These are phyloP conservation scores for Aspergillus costaricaensis DNA, from an alignment of 2,329 filamentous ascomycete genomes.

Conservation along the genomic window DNA sequence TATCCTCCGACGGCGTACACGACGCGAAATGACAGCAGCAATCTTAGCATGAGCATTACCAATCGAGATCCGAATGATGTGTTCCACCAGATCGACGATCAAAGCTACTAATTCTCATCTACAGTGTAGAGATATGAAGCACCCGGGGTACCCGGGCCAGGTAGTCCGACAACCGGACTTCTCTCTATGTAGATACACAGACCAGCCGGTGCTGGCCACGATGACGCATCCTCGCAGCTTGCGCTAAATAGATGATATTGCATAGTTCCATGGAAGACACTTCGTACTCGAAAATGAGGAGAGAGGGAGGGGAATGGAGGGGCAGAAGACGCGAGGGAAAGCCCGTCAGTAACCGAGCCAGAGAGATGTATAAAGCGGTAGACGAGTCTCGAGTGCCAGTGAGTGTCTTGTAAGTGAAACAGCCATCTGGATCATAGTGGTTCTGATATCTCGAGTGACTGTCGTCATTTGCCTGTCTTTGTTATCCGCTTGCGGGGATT, in stretches of 20 bases:
- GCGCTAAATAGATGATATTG: neutral
- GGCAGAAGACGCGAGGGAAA: neutral
- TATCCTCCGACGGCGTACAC: neutral
- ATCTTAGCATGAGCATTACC: too few relatives aligned
- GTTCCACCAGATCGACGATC: too few relatives aligned
- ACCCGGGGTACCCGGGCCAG: too few relatives aligned
- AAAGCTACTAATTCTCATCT: too few relatives aligned
- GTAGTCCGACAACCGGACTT: too few relatives aligned
- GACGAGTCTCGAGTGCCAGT: neutral
- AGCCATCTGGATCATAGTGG: neutral
- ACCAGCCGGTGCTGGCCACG: neutral
- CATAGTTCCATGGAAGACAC: neutral
- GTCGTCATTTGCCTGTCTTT: neutral
- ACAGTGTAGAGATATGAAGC: too few relatives aligned
- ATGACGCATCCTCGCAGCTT: neutral
- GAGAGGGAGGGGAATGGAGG: neutral
- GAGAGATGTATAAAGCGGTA: neutral
- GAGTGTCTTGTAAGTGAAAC: too few relatives aligned
- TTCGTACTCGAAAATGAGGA: neutral
- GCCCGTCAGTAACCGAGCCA: constrained; percentile 1
- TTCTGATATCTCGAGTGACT: neutral
- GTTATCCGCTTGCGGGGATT: neutral
- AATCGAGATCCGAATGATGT: too few relatives aligned
- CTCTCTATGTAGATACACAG: too few relatives aligned
- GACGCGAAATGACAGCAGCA: neutral